Conservation (phyloP, 2,329 filamentous ascomycete species). For the Aspergillus carbonarius region DNA sequence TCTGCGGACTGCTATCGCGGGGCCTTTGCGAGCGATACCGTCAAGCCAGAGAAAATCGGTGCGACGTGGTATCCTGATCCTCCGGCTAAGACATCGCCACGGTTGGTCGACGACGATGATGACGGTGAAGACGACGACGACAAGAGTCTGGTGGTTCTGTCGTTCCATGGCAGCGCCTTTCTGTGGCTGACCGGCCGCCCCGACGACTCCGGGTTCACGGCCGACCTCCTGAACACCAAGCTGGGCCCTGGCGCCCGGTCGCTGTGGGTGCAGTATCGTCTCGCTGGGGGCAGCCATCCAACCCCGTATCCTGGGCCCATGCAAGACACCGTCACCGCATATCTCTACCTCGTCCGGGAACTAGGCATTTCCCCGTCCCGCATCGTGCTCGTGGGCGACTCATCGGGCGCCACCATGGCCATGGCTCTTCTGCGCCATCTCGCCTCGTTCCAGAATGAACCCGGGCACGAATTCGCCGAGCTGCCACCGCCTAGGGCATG, state of each 20-base stretch:
- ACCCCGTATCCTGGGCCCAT: slow-evolving; percentile 20
- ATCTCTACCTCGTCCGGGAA: slow-evolving; percentile 20
- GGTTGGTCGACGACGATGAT: background rate
- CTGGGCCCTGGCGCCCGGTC: background rate
- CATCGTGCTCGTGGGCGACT: slow-evolving; percentile 23
- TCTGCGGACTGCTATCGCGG: background rate
- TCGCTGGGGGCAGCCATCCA: background rate
- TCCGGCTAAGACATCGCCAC: background rate
- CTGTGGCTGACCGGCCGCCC: slow-evolving; percentile 1
- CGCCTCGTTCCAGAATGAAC: background rate
- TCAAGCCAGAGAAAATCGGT: background rate
- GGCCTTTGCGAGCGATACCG: background rate
- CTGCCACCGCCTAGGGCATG: slow-evolving; percentile 3
- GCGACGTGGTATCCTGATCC: background rate
- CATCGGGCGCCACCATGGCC: slow-evolving; percentile 20
- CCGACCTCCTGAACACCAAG: background rate
- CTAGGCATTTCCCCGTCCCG: slow-evolving; percentile 20
- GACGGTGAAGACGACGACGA: background rate
- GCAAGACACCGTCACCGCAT: slow-evolving; percentile 26
- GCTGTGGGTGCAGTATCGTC: slow-evolving; percentile 1
- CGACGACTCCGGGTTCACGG: background rate
- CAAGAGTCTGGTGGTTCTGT: background rate
- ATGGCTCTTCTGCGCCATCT: slow-evolving; percentile 23
- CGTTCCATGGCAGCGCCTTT: background rate
- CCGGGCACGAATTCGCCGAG: background rate